These are phyloP conservation scores for Dysphania ambrosioides DNA, from an alignment of 148 eudicot species.

Conservation along the genomic window DNA sequence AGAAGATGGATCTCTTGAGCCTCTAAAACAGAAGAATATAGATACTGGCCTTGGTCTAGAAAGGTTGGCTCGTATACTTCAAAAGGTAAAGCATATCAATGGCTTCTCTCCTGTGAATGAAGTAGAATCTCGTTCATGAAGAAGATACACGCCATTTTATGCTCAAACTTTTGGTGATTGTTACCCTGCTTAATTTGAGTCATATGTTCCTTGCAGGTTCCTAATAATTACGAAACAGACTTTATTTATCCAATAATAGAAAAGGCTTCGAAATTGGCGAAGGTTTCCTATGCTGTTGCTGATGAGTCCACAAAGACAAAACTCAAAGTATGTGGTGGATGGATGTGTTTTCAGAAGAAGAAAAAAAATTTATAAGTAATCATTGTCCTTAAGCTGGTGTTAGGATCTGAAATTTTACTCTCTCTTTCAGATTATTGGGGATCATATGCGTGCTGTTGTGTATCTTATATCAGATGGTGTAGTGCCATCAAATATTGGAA, in stretches of 20 bases:
- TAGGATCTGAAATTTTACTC: neutral
- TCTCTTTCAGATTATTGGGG: conserved; percentile 76
- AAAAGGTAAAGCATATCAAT: conserved; percentile 48
- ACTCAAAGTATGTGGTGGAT: conserved; percentile 58
- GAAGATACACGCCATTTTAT: neutral
- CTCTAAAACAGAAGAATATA: conserved; percentile 84
- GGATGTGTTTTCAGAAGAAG: neutral
- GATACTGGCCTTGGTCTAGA: conserved; percentile 98
- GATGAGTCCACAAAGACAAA: conserved; percentile 72
- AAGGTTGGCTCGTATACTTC: conserved; percentile 94
- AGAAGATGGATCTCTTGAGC: conserved; percentile 89
- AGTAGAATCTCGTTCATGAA: neutral
- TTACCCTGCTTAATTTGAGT: conserved; percentile 14
- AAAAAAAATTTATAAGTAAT: neutral
- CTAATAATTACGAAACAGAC: conserved; percentile 95
- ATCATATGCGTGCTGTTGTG: conserved; percentile 91
- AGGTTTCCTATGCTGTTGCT: conserved; percentile 60
- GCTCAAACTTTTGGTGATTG: neutral
- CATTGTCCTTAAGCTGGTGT: neutral
- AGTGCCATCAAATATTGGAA: conserved; percentile 86
- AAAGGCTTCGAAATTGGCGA: conserved; percentile 82
- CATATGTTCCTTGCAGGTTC: conserved; percentile 60
- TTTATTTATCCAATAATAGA: conserved; percentile 84
- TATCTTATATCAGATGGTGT: conserved; percentile 97
- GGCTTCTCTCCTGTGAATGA: neutral